Conservation (phyloP, 2,329 filamentous ascomycete genomes). For the Fusarium proliferatum region DNA sequence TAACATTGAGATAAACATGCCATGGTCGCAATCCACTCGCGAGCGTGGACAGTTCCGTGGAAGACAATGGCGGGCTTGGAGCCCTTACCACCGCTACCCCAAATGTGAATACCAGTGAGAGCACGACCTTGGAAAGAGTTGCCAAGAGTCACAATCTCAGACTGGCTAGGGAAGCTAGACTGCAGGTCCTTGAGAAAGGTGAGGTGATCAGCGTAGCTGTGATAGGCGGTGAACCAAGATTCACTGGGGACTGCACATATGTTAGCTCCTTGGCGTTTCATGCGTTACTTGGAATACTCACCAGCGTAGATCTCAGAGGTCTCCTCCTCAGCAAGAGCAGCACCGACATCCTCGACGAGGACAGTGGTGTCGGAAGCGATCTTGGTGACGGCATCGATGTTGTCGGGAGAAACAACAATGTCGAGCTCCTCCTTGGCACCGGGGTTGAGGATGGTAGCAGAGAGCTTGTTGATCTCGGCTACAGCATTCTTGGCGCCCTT, state of each 20-base stretch:
- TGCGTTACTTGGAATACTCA: neutral
- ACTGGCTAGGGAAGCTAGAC: constrained; percentile 25
- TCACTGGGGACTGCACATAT: constrained; percentile 13
- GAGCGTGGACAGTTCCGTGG: constrained; percentile 33
- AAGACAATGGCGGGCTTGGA: constrained; percentile 34
- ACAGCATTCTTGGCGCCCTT: constrained; percentile 14
- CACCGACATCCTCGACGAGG: constrained; percentile 33
- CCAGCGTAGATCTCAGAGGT: constrained; percentile 23
- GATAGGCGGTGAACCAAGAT: constrained; percentile 31
- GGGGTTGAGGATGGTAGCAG: constrained; percentile 29
- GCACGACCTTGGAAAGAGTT: constrained; percentile 26
- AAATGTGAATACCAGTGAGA: constrained; percentile 32
- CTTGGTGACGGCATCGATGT: constrained; percentile 26
- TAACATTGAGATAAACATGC: neutral
- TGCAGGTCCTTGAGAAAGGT: constrained; percentile 27
- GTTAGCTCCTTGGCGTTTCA: neutral
- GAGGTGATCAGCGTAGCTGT: constrained; percentile 29
- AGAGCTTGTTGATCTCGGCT: constrained; percentile 25
- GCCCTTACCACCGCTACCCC: constrained; percentile 34
- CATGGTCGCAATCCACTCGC: constrained; percentile 34
- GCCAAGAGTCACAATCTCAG: constrained; percentile 25
- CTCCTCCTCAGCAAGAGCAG: constrained; percentile 24
- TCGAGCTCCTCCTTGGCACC: constrained; percentile 25
- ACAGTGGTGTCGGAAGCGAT: constrained; percentile 22
- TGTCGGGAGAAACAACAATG: constrained; percentile 30